phyloP scores from a whole-genome alignment of 164 flowering plant species.

The Vitis vinifera region DNA sequence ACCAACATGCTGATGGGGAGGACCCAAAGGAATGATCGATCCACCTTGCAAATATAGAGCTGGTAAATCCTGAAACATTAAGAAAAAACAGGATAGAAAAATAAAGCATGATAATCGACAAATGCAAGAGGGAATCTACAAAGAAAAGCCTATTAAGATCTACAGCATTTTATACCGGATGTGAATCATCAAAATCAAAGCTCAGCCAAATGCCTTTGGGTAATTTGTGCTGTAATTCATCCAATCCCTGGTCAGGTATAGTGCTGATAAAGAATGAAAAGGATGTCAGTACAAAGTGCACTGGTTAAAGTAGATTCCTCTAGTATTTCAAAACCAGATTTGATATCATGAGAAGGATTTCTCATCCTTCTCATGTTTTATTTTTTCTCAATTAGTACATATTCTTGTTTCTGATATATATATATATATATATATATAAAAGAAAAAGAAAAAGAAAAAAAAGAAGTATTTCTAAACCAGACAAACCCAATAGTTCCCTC shows the following conservation, averaged over 20 bases:
- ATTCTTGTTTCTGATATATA: no score
- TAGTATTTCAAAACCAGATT: no score
- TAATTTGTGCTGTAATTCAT: constrained; percentile 38
- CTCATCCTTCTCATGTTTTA: no score
- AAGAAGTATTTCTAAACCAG: not conserved
- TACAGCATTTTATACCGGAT: constrained; percentile 61
- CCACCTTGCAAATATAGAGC: constrained; percentile 82
- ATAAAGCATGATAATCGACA: not conserved
- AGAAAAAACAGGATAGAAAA: constrained; percentile 3
- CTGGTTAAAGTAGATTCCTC: no score
- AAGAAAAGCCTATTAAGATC: not conserved
- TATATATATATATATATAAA: no score
- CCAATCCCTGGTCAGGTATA: constrained; percentile 37
- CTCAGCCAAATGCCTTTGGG: constrained; percentile 84
- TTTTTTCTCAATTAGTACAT: no score
- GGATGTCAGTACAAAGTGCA: not conserved
- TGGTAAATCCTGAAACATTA: constrained; percentile 73
- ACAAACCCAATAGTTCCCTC: no score
- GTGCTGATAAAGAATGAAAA: constrained; percentile 46
- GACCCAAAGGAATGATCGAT: constrained; percentile 76
- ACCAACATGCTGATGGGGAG: constrained; percentile 72
- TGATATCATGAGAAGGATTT: no score
- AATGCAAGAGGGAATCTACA: not conserved
- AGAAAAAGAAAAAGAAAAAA: not conserved
- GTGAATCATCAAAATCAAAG: constrained; percentile 87